These are phyloP conservation scores for Pichia cephalocereana DNA, from an alignment of 805 yeast genomes.

Conservation along the genomic window DNA sequence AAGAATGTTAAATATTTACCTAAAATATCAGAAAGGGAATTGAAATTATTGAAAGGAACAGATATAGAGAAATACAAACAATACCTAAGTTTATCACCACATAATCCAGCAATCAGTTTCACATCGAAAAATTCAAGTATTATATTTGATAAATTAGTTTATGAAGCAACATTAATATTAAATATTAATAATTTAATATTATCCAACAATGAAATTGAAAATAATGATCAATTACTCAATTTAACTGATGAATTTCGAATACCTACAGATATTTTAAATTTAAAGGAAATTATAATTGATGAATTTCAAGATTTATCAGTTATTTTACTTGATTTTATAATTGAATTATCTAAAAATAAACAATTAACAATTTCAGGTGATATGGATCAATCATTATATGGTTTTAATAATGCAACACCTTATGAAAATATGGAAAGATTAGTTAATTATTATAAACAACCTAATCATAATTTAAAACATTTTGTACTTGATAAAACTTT, in stretches of 20 bases:
- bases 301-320: conserved; percentile 68
- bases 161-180: conserved; percentile 8
- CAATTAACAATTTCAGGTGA: conserved; percentile 68
- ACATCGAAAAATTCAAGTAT: not conserved
- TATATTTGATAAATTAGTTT: conserved; percentile 8
- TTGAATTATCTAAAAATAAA: conserved; percentile 28
- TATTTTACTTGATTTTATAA: conserved; percentile 36
- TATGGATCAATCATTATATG: conserved; percentile 60
- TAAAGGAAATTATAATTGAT: conserved; percentile 38
- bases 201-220: not conserved
- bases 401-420: conserved; percentile 45
- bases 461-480: conserved; percentile 14
- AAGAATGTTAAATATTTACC: not conserved
- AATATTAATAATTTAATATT: not conserved
- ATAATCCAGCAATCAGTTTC: not conserved
- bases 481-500: conserved; percentile 43
- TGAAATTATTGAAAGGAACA: not conserved
- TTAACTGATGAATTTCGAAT: not conserved
- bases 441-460: conserved; percentile 10
- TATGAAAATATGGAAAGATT: conserved; percentile 18
- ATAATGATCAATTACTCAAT: not conserved
- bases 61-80: conserved; percentile 1
- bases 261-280: not conserved
- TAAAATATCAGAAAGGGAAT: not conserved
- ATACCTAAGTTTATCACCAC: not conserved